Evolutionary conservation across 2,329 filamentous ascomycete species (phyloP).

Genomic region (Microdochium trichocladiopsis): DNA sequence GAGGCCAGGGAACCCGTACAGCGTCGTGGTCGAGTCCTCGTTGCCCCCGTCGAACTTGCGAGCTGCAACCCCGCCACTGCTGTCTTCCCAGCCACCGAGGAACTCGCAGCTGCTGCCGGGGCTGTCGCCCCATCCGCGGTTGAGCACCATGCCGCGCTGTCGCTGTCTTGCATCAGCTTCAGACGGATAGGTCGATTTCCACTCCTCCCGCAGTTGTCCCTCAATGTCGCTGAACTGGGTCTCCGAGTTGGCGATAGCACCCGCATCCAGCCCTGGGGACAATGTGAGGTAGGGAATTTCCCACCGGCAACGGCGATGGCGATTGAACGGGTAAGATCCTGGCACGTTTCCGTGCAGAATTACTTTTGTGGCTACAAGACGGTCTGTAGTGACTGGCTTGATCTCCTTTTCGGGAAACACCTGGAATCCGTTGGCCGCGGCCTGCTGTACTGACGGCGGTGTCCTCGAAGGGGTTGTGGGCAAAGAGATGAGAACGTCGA

Average conservation of each 20-base stretch:
- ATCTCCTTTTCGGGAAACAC: constrained; percentile 22
- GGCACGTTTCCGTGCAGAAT: constrained; percentile 92
- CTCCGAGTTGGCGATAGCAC: constrained; percentile 60
- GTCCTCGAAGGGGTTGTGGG: constrained; percentile 58
- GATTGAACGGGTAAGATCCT: constrained; percentile 93
- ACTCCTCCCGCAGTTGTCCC: constrained; percentile 57
- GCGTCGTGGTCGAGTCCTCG: constrained; percentile 63
- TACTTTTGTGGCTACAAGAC: constrained; percentile 83
- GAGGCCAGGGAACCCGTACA: constrained; percentile 90
- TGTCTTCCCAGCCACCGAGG: constrained; percentile 81
- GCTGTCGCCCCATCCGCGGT: constrained; percentile 85
- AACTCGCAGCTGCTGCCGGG: constrained; percentile 85
- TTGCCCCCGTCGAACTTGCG: constrained; percentile 43
- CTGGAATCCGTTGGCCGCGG: constrained; percentile 12
- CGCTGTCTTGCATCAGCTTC: constrained; percentile 41
- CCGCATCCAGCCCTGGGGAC: constrained; percentile 21
- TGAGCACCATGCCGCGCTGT: constrained; percentile 77
- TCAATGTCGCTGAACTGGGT: constrained; percentile 71
- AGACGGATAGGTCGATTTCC: constrained; percentile 59
- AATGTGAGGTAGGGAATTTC: constrained; percentile 55
- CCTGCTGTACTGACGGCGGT: constrained; percentile 41
- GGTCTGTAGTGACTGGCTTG: constrained; percentile 43
- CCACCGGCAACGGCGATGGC: constrained; percentile 87
- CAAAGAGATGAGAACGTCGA: constrained; percentile 85
- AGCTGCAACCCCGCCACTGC: constrained; percentile 37